Conservation (phyloP, 768 basidiomycete genomes). For the Boletus pseudo-olivaceus region DNA sequence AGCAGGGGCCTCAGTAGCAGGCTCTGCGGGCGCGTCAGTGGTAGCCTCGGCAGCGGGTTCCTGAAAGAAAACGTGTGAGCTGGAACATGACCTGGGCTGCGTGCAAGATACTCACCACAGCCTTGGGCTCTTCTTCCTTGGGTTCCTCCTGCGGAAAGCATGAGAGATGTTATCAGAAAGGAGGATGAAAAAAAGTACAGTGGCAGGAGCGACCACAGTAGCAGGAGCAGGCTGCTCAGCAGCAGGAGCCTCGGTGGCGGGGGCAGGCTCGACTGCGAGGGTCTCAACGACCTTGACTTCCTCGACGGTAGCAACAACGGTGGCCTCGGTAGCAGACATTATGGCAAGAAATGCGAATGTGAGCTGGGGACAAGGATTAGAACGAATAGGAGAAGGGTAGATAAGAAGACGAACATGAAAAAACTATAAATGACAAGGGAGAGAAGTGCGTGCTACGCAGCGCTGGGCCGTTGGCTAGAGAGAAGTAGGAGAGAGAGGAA, state of each 20-base stretch:
- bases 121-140: slow-evolving; percentile 40
- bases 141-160: slow-evolving; percentile 34
- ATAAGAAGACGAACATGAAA: slow-evolving; percentile 40
- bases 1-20: slow-evolving; percentile 30
- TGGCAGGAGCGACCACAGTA: slow-evolving; percentile 32
- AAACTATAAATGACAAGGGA: slow-evolving; percentile 56
- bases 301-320: slow-evolving; percentile 47
- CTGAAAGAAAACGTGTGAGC: slow-evolving; percentile 22
- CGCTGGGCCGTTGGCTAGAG: slow-evolving; percentile 47
- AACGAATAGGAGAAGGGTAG: background rate
- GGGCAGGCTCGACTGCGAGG: slow-evolving; percentile 28
- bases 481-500: slow-evolving; percentile 58
- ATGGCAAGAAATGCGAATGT: slow-evolving; percentile 55
- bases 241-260: slow-evolving; percentile 29
- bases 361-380: slow-evolving; percentile 40
- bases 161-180: background rate
- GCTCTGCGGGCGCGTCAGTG: slow-evolving; percentile 20
- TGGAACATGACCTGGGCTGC: rapidly evolving
- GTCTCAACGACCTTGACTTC: slow-evolving; percentile 51
- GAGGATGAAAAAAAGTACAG: slow-evolving; percentile 27
- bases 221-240: slow-evolving; percentile 25
- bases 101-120: slow-evolving; percentile 31
- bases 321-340: slow-evolving; percentile 79
- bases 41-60: slow-evolving; percentile 34
- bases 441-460: slow-evolving; percentile 58